Base-by-base conservation (phyloP, 2,329 filamentous ascomycete genomes). In the Arthrobotrys sphaeroides region DNA sequence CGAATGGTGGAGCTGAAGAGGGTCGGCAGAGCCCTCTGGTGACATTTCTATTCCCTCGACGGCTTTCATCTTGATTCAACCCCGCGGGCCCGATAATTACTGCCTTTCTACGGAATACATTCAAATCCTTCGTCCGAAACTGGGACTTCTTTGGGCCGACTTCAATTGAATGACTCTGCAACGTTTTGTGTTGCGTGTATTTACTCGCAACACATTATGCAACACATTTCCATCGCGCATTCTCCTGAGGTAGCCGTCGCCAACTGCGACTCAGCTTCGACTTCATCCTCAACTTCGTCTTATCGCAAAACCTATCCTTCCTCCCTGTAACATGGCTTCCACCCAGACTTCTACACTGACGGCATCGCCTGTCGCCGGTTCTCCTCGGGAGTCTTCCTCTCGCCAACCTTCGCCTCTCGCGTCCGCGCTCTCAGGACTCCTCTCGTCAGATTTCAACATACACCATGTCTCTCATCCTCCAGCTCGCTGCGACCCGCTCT, bases 381-480 rank as follows among this genome's bases (percentile, higher is more conserved):
- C 13, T 18, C 18, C 51, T 3, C 18, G 18, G 12, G 33, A n/a
- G 16, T 26, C 5, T 31, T 42, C 57, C 22, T 20, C 18, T 64
- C 22, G 45, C 2, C 51, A 43, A 33, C 31, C 16, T 22, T 70
- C 70, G 22, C 51, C 66, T 33, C 75, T 79, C 9, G 70, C 77
- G 72, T 31, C 62, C 79, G 10, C 67, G 77, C 68, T 77, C 77
- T 33, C 82, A 82, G 79, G 80, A 79, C 28, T 55, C 51, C 51
- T 55, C 7, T 62, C 73, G 16, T 65, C 82, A 83, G 53, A 33
- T 12, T 91, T 96, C 81, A 89, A 86, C 77, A 86, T 94, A 80
- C 90, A 96, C 82, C 94, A 99, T 84, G 84, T 97, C 79, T 96
- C 93, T 22, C 96, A 94, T 3, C 91, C 91, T 12, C 92, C 94